Evolutionary conservation across 2,329 filamentous ascomycete species (phyloP), one percentile per base, ranked within the genome.

Genomic region (Pseudogymnoascus sp.): DNA sequence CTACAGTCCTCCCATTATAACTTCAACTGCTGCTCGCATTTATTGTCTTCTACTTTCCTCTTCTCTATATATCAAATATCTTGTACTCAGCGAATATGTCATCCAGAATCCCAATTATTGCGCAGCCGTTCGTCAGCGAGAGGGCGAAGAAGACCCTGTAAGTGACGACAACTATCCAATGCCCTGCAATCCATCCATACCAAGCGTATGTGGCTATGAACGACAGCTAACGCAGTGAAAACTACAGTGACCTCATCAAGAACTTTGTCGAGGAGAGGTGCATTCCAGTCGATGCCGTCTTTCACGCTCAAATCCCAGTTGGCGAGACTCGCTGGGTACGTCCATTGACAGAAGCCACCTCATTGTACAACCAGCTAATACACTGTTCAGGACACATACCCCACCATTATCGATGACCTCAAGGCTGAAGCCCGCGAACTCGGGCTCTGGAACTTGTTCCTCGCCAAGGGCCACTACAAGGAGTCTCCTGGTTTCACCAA

Each of bases 191-290:
- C 26, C 26, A 30, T 30, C 26, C 45, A 30, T 18, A 15, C 45
- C 45, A n/a, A 48, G 39, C 13, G 21, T 28, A 48, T 48, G 6
- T 26, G 39, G 26, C 45, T 52, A 52, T 19, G 45, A 52, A 52
- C 45, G 30, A 52, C 45, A 52, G 45, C 45, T 52, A 30, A 52
- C 45, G 45, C 45, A 30, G 13, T 18, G 26, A 19, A 12, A 18
- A 57, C 9, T 13, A 28, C 55, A 57, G 55, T 66, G 92, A 96
- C 70, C 72, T 90, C 65, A 89, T 99, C 66, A 90, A 92, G 78
- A 90, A 91, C 74, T 99, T 99, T 69, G 94, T 99, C 67, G 89
- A 97, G 72, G 92, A 96, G 75, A 92, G 96, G 79, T 99, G 89
- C 73, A 86, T 91, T 66, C 88, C 88, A 62, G 89, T 90, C 72